A percentile compares a stretch with the other conserved stretches of the same genome.
These are phyloP conservation scores for Phytophthora aleatoria DNA, from an alignment of 352 stramenopile genomes.

Conservation along the genomic window DNA sequence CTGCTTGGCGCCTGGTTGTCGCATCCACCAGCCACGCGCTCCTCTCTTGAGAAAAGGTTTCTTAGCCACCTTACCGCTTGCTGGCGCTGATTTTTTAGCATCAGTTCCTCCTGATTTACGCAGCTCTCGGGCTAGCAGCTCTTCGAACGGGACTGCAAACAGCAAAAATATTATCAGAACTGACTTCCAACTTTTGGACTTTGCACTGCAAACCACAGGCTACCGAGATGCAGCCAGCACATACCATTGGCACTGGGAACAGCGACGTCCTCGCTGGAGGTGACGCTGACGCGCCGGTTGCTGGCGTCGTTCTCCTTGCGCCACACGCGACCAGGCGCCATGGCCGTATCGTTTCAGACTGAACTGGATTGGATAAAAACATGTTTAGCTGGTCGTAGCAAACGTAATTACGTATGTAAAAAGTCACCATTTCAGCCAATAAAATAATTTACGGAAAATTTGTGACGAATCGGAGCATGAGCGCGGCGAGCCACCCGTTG, in stretches of 20 bases:
- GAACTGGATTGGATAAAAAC: constrained; percentile 22
- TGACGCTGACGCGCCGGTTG: constrained; percentile 19
- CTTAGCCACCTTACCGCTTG: constrained; percentile 22
- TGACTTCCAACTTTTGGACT: neutral
- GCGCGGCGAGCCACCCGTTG: neutral
- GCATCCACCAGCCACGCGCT: constrained; percentile 86
- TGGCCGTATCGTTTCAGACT: constrained; percentile 13
- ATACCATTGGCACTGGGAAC: constrained; percentile 29
- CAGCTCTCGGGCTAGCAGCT: constrained; percentile 67
- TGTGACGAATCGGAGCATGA: neutral
- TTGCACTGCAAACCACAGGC: neutral
- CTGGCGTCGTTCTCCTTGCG: constrained; percentile 35
- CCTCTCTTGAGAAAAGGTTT: constrained; percentile 79
- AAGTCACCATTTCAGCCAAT: neutral
- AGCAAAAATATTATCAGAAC: constrained; percentile 12
- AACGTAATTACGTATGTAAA: constrained; percentile 8
- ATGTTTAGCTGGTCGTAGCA: constrained; percentile 11
- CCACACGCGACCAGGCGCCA: constrained; percentile 18
- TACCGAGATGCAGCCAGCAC: neutral
- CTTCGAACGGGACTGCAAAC: constrained; percentile 64
- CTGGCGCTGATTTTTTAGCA: neutral
- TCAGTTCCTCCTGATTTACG: constrained; percentile 38
- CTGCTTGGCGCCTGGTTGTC: constrained; percentile 49
- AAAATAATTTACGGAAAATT: neutral
- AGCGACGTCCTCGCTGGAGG: constrained; percentile 26